Conservation (phyloP, 2,329 filamentous ascomycete genomes). For the Neofusicoccum sp. region DNA sequence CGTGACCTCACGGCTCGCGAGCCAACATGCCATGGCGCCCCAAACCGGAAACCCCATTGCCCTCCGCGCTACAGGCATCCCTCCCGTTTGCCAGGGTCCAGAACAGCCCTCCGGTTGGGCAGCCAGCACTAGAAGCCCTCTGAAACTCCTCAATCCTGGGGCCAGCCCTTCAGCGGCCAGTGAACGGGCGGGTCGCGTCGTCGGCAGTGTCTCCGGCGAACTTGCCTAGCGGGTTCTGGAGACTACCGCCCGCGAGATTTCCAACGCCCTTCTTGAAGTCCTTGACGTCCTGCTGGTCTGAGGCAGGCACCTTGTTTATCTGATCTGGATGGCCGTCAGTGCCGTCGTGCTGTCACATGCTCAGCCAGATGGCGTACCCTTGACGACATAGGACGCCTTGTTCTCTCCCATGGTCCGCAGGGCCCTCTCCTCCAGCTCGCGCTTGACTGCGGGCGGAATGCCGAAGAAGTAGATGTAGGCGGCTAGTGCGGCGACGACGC, state of each 20-base stretch:
- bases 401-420: slow-evolving; percentile 57
- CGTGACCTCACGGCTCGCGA: slow-evolving; percentile 12
- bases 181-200: slow-evolving; percentile 38
- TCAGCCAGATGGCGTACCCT: slow-evolving; percentile 31
- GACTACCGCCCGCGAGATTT: slow-evolving; percentile 37
- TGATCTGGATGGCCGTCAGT: slow-evolving; percentile 33
- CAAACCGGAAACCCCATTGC: neutral
- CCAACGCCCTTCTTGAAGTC: slow-evolving; percentile 40
- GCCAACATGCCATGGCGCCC: neutral
- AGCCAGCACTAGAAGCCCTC: neutral
- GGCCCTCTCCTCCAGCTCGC: slow-evolving; percentile 49
- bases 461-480: slow-evolving; percentile 52
- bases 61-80: neutral
- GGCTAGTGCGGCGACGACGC: slow-evolving; percentile 39
- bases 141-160: too few species aligned
- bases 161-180: slow-evolving; percentile 37
- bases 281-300: slow-evolving; percentile 42
- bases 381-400: slow-evolving; percentile 47
- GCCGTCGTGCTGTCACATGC: neutral
- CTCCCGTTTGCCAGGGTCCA: neutral
- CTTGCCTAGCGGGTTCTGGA: slow-evolving; percentile 42
- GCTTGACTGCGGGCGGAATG: slow-evolving; percentile 50
- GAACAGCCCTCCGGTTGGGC: neutral
- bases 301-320: slow-evolving; percentile 42
- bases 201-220: slow-evolving; percentile 40